Evolutionary conservation across 1,284 basidiomycete species (phyloP).

Genomic region (Microbotryum lychnidis-dioicae): DNA sequence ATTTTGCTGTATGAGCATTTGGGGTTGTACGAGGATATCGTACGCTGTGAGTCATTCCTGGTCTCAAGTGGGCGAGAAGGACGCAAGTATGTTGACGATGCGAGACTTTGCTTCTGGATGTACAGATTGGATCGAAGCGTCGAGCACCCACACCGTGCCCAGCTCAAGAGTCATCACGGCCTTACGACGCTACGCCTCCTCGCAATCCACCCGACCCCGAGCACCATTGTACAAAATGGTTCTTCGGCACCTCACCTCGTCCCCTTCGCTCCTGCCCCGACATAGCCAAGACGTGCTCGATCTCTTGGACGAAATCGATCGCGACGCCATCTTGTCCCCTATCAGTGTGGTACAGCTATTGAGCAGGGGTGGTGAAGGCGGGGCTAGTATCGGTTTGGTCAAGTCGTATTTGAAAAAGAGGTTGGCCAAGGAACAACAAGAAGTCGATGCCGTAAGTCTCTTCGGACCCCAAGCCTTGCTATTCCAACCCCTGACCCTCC

Average conservation of each 20-base stretch:
- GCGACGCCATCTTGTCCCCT: conserved; percentile 72
- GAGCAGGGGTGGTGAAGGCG: conserved; percentile 62
- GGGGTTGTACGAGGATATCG: conserved; percentile 91
- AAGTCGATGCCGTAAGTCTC: conserved; percentile 64
- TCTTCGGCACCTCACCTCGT: conserved; percentile 80
- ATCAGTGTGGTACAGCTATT: conserved; percentile 80
- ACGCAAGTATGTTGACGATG: conserved; percentile 4
- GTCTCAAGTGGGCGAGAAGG: conserved; percentile 49
- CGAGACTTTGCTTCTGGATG: not conserved
- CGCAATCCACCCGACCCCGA: conserved; percentile 45
- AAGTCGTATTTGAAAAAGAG: conserved; percentile 77
- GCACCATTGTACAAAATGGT: conserved; percentile 71
- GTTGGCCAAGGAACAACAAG: conserved; percentile 62
- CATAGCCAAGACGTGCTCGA: conserved; percentile 63
- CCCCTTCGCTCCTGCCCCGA: conserved; percentile 55
- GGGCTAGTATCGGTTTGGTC: conserved; percentile 76
- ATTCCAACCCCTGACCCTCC: not conserved
- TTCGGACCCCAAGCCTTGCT: not conserved
- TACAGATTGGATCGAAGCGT: conserved; percentile 23
- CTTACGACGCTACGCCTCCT: conserved; percentile 62
- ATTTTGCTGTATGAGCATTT: conserved; percentile 85
- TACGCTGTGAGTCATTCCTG: conserved; percentile 49
- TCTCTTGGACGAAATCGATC: conserved; percentile 68
- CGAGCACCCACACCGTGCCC: conserved; percentile 37
- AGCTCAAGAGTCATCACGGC: conserved; percentile 63